Evolutionary conservation across 1,284 basidiomycete genomes (phyloP).

Genomic region (Cryptococcus floricola): DNA sequence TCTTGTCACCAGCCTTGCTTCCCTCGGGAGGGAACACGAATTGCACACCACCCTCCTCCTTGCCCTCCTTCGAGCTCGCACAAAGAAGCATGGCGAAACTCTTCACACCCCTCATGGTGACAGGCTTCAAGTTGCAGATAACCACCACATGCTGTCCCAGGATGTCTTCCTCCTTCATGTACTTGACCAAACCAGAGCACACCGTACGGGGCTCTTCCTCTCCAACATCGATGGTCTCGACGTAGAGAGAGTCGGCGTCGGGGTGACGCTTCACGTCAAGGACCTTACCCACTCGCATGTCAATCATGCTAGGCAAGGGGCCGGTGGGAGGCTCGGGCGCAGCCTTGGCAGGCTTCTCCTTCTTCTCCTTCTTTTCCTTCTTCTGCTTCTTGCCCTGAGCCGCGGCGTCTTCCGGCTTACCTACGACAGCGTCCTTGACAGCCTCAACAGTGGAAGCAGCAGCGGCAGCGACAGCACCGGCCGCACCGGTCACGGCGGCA

Average conservation of each 20-base stretch:
- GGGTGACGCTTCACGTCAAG: conserved; percentile 89
- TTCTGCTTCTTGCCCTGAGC: conserved; percentile 24
- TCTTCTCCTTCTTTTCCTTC: conserved; percentile 30
- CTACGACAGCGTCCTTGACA: conserved; percentile 31
- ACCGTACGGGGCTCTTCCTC: conserved; percentile 89
- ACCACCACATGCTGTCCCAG: conserved; percentile 77
- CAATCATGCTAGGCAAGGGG: conserved; percentile 87
- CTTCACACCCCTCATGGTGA: conserved; percentile 91
- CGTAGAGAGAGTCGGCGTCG: conserved; percentile 86
- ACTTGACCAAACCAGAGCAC: conserved; percentile 89
- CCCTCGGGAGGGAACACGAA: conserved; percentile 81
- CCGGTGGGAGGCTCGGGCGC: conserved; percentile 62
- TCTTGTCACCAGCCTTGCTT: conserved; percentile 79
- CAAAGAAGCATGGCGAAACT: conserved; percentile 95
- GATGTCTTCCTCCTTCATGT: conserved; percentile 92
- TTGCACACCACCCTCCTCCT: conserved; percentile 86
- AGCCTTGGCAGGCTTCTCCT: conserved; percentile 39
- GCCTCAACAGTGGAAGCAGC: conserved; percentile 18
- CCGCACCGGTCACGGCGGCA: conserved; percentile 19
- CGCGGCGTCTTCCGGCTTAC: conserved; percentile 13
- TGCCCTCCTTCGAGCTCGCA: conserved; percentile 80
- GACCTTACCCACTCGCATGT: conserved; percentile 84
- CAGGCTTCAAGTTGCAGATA: conserved; percentile 89
- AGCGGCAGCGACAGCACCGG: conserved; percentile 24
- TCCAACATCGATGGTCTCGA: conserved; percentile 90